These are phyloP conservation scores for Agrocybe chaxingu DNA, from an alignment of 768 basidiomycete species.

Conservation along the genomic window DNA sequence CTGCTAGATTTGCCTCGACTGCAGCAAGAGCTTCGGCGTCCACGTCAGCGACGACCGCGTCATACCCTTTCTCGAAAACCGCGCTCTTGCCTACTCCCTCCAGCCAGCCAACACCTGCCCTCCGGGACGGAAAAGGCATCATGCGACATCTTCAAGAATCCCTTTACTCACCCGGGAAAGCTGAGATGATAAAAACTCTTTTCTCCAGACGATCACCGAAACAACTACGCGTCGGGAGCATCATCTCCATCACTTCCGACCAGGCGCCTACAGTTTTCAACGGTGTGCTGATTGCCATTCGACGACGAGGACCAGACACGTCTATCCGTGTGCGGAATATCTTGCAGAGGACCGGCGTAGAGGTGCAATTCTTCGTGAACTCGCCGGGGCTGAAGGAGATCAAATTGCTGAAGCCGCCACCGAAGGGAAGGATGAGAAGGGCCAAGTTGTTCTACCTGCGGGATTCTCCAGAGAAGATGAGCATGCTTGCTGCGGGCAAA, in stretches of 20 bases:
- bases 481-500: slow-evolving; percentile 53
- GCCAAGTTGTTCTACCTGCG: slow-evolving; percentile 84
- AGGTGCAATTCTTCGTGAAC: slow-evolving; percentile 86
- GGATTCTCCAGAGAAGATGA: slow-evolving; percentile 85
- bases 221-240: slow-evolving; percentile 79
- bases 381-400: slow-evolving; percentile 89
- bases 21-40: slow-evolving; percentile 22
- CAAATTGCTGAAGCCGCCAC: slow-evolving; percentile 68
- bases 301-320: slow-evolving; percentile 81
- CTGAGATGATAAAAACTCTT: slow-evolving; percentile 58
- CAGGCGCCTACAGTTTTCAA: slow-evolving; percentile 83
- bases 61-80: slow-evolving; percentile 74
- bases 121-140: slow-evolving; percentile 70
- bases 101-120: slow-evolving; percentile 38
- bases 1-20: slow-evolving; percentile 44
- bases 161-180: slow-evolving; percentile 66
- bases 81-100: slow-evolving; percentile 52
- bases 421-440: slow-evolving; percentile 60
- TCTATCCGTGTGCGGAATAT: slow-evolving; percentile 89
- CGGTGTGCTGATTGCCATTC: slow-evolving; percentile 82
- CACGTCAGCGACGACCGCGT: slow-evolving; percentile 11
- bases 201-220: slow-evolving; percentile 71
- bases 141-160: slow-evolving; percentile 71
- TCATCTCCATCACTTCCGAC: slow-evolving; percentile 74
- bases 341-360: slow-evolving; percentile 87